Conservation (phyloP, 108 stramenopile species). For the Epipyxis sp. region DNA sequence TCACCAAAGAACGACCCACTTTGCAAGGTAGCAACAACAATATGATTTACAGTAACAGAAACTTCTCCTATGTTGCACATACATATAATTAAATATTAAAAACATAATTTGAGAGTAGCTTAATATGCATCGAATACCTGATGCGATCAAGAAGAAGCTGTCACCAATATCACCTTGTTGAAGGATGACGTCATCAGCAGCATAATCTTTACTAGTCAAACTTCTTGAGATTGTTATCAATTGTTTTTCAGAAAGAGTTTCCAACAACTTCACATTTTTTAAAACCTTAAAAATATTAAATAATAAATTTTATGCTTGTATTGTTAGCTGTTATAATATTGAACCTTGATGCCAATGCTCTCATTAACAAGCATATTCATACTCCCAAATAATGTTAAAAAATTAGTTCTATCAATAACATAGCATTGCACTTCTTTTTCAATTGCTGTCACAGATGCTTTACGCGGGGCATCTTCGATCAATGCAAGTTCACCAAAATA, state of each 20-base stretch:
- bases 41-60: conserved; percentile 18
- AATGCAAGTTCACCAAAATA: conserved; percentile 23
- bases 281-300: conserved; percentile 1
- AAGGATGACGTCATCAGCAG: conserved; percentile 3
- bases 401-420: conserved; percentile 2
- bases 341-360: background rate
- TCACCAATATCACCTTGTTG: conserved; percentile 23
- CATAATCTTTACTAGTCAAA: background rate
- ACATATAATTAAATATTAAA: no score
- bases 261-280: background rate
- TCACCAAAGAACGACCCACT: conserved; percentile 21
- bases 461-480: conserved; percentile 24
- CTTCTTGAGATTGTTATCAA: background rate
- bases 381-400: conserved; percentile 4
- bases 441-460: conserved; percentile 22
- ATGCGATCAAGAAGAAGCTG: no score
- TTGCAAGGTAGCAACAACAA: background rate
- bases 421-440: background rate
- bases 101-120: no score
- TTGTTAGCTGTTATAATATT: no score
- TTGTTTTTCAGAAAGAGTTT: background rate
- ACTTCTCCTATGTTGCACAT: background rate
- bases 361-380: conserved; percentile 2
- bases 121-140: no score
- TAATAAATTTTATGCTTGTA: no score